These are phyloP conservation scores for Allantophomopsis cytisporea DNA, from an alignment of 2,329 filamentous ascomycete species.

Conservation along the genomic window DNA sequence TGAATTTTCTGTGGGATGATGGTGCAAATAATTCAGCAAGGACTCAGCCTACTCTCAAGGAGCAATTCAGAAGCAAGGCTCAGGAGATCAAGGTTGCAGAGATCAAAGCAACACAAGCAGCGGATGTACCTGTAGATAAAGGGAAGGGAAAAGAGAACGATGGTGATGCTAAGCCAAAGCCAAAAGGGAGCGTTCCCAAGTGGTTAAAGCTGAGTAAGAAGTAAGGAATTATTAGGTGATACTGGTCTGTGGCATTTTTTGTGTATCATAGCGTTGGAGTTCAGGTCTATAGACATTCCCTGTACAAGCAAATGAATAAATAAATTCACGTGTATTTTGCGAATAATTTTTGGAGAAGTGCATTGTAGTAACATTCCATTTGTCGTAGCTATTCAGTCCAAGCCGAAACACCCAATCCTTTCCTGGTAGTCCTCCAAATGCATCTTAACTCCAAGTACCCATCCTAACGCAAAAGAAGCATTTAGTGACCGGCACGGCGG, in stretches of 20 bases:
- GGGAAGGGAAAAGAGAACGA: constrained; percentile 22
- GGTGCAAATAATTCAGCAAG: constrained; percentile 41
- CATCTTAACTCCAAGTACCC: too few relatives aligned
- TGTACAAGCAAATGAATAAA: too few relatives aligned
- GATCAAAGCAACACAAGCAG: constrained; percentile 17
- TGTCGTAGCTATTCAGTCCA: background rate
- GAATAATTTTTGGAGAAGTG: background rate
- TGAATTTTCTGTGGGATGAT: constrained; percentile 66
- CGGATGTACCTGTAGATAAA: constrained; percentile 17
- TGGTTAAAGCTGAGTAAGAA: constrained; percentile 62
- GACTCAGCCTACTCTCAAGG: constrained; percentile 22
- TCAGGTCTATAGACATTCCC: too few relatives aligned
- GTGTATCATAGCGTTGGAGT: too few relatives aligned
- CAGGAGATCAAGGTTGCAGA: constrained; percentile 54
- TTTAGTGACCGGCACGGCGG: constrained; percentile 64
- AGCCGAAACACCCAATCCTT: too few relatives aligned
- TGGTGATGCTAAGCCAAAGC: constrained; percentile 17
- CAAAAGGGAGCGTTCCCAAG: constrained; percentile 40
- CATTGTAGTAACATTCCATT: constrained; percentile 1
- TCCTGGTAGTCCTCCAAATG: too few relatives aligned
- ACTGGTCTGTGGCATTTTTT: background rate
- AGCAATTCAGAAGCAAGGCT: constrained; percentile 43
- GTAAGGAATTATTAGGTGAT: constrained; percentile 31
- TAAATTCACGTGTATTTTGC: too few relatives aligned
- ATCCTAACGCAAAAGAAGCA: constrained; percentile 5